Percentiles rank a stretch among this genome's conserved stretches.
phyloP scores from a whole-genome alignment of 176 grass and related monocot genomes.

The Oryza brachyantha region DNA sequence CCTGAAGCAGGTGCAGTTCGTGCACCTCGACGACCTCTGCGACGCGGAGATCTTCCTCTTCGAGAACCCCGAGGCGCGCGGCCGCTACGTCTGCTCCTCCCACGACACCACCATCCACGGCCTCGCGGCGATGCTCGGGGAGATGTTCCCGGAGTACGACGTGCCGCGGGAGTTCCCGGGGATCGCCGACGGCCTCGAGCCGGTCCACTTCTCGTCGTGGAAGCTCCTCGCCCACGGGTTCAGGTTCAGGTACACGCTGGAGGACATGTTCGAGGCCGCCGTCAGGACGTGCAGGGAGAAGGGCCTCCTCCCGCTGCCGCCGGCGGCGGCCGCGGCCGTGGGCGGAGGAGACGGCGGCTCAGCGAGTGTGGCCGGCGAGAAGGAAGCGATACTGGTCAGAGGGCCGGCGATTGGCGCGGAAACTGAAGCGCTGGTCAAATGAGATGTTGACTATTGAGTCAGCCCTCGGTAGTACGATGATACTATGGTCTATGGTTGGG shows the following conservation, averaged over 20 bases:
- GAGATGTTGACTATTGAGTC: not conserved
- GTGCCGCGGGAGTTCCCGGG: conserved; percentile 51
- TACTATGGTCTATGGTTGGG: not conserved
- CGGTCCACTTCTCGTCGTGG: conserved; percentile 61
- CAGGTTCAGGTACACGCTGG: conserved; percentile 59
- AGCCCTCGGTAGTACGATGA: too few species aligned
- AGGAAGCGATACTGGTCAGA: not conserved
- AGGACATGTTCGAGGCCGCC: conserved; percentile 83
- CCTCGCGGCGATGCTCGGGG: conserved; percentile 65
- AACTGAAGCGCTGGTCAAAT: not conserved
- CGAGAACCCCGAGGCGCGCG: conserved; percentile 61
- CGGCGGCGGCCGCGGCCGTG: not conserved
- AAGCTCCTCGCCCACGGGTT: conserved; percentile 72
- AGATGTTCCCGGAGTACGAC: conserved; percentile 57
- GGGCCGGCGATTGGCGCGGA: conserved; percentile 16
- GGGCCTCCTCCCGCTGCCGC: conserved; percentile 41
- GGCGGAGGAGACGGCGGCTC: not conserved
- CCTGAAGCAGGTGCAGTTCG: conserved; percentile 69
- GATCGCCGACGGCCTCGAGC: conserved; percentile 38
- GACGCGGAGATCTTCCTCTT: conserved; percentile 69
- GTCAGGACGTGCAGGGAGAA: conserved; percentile 69
- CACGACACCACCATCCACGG: conserved; percentile 69
- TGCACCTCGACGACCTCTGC: conserved; percentile 91
- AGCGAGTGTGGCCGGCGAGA: not conserved
- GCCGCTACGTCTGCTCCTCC: conserved; percentile 86